These are phyloP conservation scores for Lumnitzera racemosa DNA, from an alignment of 345 rosid species.

Conservation along the genomic window DNA sequence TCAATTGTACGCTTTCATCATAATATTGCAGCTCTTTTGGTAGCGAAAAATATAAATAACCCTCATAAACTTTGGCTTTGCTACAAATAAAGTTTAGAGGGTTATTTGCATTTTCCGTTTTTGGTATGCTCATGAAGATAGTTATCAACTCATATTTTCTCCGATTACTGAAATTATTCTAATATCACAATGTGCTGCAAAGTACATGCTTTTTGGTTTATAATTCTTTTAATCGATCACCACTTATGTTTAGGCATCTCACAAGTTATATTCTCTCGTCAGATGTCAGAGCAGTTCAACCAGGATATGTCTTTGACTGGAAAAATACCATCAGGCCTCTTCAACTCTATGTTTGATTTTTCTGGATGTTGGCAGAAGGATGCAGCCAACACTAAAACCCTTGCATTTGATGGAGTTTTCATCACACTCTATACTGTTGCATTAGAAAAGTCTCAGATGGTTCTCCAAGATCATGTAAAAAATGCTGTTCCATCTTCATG, in stretches of 20 bases:
- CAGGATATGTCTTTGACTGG: conserved; percentile 82
- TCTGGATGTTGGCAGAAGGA: conserved; percentile 92
- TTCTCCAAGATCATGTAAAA: conserved; percentile 68
- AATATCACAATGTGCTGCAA: no score
- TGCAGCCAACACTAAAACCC: conserved; percentile 85
- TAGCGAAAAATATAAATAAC: no score
- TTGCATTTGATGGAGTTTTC: conserved; percentile 85
- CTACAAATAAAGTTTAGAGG: no score
- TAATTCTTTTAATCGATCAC: neutral
- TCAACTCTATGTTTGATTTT: conserved; percentile 85
- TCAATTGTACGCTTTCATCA: no score
- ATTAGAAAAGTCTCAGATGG: conserved; percentile 74
- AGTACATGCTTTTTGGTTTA: no score
- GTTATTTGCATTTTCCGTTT: no score
- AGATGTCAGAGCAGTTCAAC: conserved; percentile 99
- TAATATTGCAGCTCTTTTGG: no score
- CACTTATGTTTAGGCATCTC: neutral
- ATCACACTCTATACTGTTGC: conserved; percentile 80
- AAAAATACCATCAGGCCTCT: conserved; percentile 87
- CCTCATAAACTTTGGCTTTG: no score
- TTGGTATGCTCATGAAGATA: no score
- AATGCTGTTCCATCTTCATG: conserved; percentile 78
- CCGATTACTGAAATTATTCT: no score
- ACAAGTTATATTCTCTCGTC: conserved; percentile 7
- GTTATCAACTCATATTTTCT: no score